phyloP scores from a whole-genome alignment of 2,329 filamentous ascomycete genomes.

The Xylariomycetidae sp. region DNA sequence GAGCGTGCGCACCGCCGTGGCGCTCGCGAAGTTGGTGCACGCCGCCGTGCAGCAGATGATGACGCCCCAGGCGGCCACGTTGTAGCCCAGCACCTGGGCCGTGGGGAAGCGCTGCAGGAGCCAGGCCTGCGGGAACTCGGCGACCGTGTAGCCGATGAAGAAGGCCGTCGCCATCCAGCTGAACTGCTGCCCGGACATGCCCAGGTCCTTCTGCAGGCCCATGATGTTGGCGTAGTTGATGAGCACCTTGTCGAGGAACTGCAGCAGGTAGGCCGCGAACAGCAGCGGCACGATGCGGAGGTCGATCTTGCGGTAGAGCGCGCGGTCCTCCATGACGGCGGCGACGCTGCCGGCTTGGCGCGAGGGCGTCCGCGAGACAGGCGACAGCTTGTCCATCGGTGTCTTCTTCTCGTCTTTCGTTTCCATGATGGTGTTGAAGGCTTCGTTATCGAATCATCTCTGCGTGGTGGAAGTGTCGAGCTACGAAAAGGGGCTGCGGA shows the following conservation, averaged over 20 bases:
- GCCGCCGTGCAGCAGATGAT: constrained; percentile 60
- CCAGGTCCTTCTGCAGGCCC: constrained; percentile 52
- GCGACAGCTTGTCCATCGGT: too few species aligned
- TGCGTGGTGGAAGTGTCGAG: too few species aligned
- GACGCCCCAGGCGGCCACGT: constrained; percentile 56
- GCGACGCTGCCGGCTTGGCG: too few species aligned
- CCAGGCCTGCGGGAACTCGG: constrained; percentile 57
- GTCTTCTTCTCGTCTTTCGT: too few species aligned
- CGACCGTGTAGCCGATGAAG: constrained; percentile 56
- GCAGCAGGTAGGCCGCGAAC: constrained; percentile 58
- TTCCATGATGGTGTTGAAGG: too few species aligned
- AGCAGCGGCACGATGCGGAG: constrained; percentile 56
- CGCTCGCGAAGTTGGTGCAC: constrained; percentile 54
- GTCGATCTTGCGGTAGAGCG: constrained; percentile 55
- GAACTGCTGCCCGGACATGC: constrained; percentile 56
- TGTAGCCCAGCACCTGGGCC: constrained; percentile 56
- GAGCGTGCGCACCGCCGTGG: constrained; percentile 62
- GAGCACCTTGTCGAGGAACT: constrained; percentile 61
- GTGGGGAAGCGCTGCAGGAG: constrained; percentile 57
- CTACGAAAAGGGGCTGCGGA: too few species aligned
- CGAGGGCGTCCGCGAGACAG: too few species aligned
- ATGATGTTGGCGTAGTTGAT: constrained; percentile 65
- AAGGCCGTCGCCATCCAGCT: constrained; percentile 58
- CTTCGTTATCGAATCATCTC: too few species aligned
- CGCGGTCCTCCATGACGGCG: too few species aligned